phyloP scores from a whole-genome alignment of 73 alveolate genomes.

The Uronychia setigera region DNA sequence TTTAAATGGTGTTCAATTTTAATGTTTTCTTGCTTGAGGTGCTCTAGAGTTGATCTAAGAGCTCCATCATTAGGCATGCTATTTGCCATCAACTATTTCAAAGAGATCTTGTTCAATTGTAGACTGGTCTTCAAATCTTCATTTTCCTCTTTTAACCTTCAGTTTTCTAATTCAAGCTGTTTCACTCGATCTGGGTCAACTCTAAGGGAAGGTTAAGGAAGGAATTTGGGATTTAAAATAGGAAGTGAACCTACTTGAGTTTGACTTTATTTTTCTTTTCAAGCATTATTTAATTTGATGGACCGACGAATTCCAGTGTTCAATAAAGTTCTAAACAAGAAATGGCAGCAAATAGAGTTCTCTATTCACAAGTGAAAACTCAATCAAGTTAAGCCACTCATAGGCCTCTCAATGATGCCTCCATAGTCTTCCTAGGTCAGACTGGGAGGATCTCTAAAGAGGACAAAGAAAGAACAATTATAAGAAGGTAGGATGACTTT shows the following conservation, averaged over 20 bases:
- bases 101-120: background rate
- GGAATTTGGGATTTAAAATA: background rate
- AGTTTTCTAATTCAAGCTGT: background rate
- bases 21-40: background rate
- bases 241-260: background rate
- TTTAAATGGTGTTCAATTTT: background rate
- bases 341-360: conserved; percentile 25
- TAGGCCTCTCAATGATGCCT: conserved; percentile 32
- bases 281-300: conserved; percentile 19
- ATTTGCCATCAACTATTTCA: background rate
- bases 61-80: background rate
- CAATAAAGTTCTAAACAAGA: conserved; percentile 37
- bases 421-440: background rate
- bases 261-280: background rate
- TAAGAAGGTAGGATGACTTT: conserved; percentile 26
- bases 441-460: too few relatives aligned
- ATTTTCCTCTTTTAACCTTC: background rate
- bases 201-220: background rate
- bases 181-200: background rate
- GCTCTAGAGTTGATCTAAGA: background rate
- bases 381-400: conserved; percentile 10
- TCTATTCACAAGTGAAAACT: conserved; percentile 16
- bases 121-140: conserved; percentile 1
- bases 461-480: conserved; percentile 29
- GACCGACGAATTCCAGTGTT: conserved; percentile 56